Percentiles rank a stretch among this genome's conserved stretches.
Conservation (phyloP, 495 filamentous ascomycete genomes). For the Talaromyces borbonicus region DNA sequence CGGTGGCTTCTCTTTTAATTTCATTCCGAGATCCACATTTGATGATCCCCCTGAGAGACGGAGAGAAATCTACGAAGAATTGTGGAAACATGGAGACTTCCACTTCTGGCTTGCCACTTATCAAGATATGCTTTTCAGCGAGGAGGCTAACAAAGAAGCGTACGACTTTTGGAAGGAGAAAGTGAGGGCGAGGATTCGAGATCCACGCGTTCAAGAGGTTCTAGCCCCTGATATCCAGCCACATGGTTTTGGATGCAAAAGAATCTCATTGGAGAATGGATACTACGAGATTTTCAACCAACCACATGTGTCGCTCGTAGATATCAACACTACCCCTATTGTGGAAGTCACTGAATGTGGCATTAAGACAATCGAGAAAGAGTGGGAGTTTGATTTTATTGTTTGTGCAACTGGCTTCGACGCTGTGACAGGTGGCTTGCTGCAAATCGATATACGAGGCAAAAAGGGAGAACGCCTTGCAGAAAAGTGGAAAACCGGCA, state of each 20-base stretch:
- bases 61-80: slow-evolving; percentile 31
- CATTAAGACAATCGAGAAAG: slow-evolving; percentile 26
- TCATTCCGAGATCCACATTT: slow-evolving; percentile 20
- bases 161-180: slow-evolving; percentile 10
- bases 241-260: slow-evolving; percentile 18
- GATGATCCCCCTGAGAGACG: slow-evolving; percentile 37
- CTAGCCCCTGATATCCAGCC: slow-evolving; percentile 20
- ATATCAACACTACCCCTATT: slow-evolving; percentile 19
- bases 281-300: slow-evolving; percentile 30
- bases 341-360: slow-evolving; percentile 15
- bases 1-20: neutral
- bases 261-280: slow-evolving; percentile 19
- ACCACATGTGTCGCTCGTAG: slow-evolving; percentile 24
- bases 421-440: slow-evolving; percentile 23
- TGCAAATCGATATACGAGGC: slow-evolving; percentile 20
- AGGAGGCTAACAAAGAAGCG: slow-evolving; percentile 28
- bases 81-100: slow-evolving; percentile 42
- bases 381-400: slow-evolving; percentile 32
- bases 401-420: slow-evolving; percentile 28
- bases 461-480: slow-evolving; percentile 13
- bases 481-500: slow-evolving; percentile 17
- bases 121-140: slow-evolving; percentile 34
- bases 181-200: slow-evolving; percentile 18
- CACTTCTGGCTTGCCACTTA: slow-evolving; percentile 40
- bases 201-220: slow-evolving; percentile 18